Evolutionary conservation across 2,329 filamentous ascomycete species (phyloP).

Genomic region (Pyrenophora seminiperda): DNA sequence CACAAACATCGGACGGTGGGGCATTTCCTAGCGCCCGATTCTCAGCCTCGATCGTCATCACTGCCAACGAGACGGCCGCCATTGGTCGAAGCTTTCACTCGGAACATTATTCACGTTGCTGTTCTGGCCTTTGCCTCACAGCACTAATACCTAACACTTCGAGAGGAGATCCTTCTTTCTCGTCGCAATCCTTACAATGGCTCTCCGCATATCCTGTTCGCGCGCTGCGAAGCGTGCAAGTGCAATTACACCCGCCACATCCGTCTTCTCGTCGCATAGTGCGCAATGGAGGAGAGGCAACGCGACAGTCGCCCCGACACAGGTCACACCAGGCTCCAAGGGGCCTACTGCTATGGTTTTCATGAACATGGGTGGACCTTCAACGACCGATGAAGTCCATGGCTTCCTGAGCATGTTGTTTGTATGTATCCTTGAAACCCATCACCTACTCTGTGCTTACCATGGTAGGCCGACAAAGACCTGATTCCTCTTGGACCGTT

Average conservation of each 20-base stretch:
- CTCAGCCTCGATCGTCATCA: slow-evolving; percentile 34
- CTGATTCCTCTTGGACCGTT: slow-evolving; percentile 93
- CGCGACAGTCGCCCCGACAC: slow-evolving; percentile 69
- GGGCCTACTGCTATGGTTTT: slow-evolving; percentile 98
- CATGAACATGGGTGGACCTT: slow-evolving; percentile 97
- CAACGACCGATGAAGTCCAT: slow-evolving; percentile 84
- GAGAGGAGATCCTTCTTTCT: slow-evolving; percentile 9
- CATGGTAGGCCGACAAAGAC: slow-evolving; percentile 78
- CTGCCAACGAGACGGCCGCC: slow-evolving; percentile 18
- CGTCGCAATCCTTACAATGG: slow-evolving; percentile 45
- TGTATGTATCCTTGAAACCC: slow-evolving; percentile 59
- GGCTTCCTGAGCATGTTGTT: slow-evolving; percentile 91
- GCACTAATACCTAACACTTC: background rate
- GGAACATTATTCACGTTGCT: slow-evolving; percentile 28
- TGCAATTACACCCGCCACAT: slow-evolving; percentile 33
- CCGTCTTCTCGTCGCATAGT: slow-evolving; percentile 36
- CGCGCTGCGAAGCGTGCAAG: slow-evolving; percentile 43
- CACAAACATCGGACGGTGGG: background rate
- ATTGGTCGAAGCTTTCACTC: slow-evolving; percentile 35
- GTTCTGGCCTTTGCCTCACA: slow-evolving; percentile 25
- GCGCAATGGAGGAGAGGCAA: slow-evolving; percentile 47
- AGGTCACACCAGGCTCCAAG: slow-evolving; percentile 70
- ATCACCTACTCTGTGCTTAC: slow-evolving; percentile 22
- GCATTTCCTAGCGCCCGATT: slow-evolving; percentile 21
- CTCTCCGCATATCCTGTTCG: slow-evolving; percentile 43